Evolutionary conservation across 2,329 filamentous ascomycete species (phyloP).

Genomic region (Colletotrichum cordylinicola): DNA sequence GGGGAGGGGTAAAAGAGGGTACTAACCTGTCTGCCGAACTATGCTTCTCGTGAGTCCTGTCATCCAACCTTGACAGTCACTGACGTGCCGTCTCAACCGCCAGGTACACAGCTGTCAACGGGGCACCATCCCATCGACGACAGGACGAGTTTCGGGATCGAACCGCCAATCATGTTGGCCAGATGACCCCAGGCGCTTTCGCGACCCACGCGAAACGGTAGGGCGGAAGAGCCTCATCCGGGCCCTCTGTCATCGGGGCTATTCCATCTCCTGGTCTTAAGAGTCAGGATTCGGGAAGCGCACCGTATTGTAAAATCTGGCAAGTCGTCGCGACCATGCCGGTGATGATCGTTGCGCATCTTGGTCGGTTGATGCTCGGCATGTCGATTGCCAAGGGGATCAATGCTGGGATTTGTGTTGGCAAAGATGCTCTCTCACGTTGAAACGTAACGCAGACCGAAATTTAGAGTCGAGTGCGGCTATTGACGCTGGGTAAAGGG

Average conservation of each 20-base stretch:
- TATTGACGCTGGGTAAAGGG: not conserved
- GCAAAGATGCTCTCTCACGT: not conserved
- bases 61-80: conserved; percentile 12
- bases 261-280: not conserved
- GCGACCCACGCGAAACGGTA: conserved; percentile 6
- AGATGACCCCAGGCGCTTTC: not conserved
- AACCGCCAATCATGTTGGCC: not conserved
- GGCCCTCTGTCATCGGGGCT: not conserved
- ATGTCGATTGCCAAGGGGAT: not conserved
- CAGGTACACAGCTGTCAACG: not conserved
- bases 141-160: not conserved
- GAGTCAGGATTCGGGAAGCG: not conserved
- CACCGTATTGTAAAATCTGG: not conserved
- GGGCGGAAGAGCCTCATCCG: conserved; percentile 1
- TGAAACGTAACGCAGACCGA: not conserved
- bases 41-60: not conserved
- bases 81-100: not conserved
- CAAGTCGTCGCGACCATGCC: conserved; percentile 5
- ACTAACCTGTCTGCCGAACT: not conserved
- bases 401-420: not conserved
- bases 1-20: not conserved
- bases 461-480: not conserved
- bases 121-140: conserved; percentile 6
- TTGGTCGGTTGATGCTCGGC: not conserved
- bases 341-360: not conserved